Conservation (phyloP, 768 basidiomycete species). For the Kwoniella pini region DNA sequence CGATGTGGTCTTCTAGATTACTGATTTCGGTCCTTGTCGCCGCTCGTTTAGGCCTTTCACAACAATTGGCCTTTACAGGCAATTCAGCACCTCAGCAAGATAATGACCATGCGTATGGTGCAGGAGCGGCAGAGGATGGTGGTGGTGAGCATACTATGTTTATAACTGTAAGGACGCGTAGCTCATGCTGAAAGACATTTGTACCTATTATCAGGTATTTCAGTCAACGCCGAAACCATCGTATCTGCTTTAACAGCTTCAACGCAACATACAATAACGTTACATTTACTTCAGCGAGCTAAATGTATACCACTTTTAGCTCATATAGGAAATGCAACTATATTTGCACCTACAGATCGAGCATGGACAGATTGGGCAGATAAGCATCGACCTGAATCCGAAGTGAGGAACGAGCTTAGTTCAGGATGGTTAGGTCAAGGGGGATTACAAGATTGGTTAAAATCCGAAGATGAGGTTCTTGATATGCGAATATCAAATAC, state of each 20-base stretch:
- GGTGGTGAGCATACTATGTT: constrained; percentile 3
- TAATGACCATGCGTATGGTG: not conserved
- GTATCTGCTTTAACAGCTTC: constrained; percentile 76
- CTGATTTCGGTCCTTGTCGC: constrained; percentile 15
- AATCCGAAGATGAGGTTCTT: constrained; percentile 55
- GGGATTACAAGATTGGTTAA: constrained; percentile 54
- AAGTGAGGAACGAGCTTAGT: not conserved
- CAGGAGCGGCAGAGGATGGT: no score
- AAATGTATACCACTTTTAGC: constrained; percentile 90
- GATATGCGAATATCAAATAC: not conserved
- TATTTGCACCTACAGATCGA: constrained; percentile 95
- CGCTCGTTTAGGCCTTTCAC: constrained; percentile 10
- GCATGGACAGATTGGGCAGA: constrained; percentile 59
- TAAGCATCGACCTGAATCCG: constrained; percentile 7
- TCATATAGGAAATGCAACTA: constrained; percentile 73
- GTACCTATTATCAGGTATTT: constrained; percentile 6
- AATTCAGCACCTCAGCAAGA: not conserved
- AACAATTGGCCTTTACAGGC: constrained; percentile 10
- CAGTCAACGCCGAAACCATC: constrained; percentile 54
- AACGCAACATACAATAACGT: constrained; percentile 72
- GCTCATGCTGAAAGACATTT: not conserved
- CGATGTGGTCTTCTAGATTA: constrained; percentile 15
- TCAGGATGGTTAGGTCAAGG: constrained; percentile 28
- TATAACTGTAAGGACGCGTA: no score
- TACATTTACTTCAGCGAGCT: constrained; percentile 76